Conservation (phyloP, 345 rosid species). For the Camelina neglecta region DNA sequence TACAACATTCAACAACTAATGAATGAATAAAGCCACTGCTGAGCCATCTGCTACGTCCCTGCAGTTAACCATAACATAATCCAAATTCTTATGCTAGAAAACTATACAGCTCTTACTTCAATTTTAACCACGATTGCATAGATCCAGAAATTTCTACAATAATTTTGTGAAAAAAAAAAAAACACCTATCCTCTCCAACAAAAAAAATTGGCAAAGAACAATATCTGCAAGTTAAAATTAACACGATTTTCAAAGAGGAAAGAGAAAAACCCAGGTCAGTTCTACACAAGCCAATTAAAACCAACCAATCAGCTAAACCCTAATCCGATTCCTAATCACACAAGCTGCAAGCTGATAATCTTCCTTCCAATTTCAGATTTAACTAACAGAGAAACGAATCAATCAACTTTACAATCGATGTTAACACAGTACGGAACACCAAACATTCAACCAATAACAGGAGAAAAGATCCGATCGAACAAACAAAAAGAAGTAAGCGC, state of each 20-base stretch:
- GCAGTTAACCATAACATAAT: background rate
- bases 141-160: background rate
- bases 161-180: background rate
- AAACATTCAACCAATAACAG: background rate
- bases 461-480: slow-evolving; percentile 17
- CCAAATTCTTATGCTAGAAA: background rate
- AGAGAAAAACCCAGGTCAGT: background rate
- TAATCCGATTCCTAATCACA: slow-evolving; percentile 22
- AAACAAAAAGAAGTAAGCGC: background rate
- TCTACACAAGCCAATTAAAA: background rate
- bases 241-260: background rate
- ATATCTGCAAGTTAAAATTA: background rate
- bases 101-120: background rate
- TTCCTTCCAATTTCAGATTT: background rate
- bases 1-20: background rate
- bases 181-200: background rate
- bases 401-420: background rate
- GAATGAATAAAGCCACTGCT: slow-evolving; percentile 6
- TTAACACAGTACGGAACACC: background rate
- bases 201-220: background rate
- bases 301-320: slow-evolving; percentile 32
- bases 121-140: background rate
- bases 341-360: slow-evolving; percentile 2
- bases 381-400: slow-evolving; percentile 8
- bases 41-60: background rate